Base-by-base conservation (phyloP, 1,284 basidiomycete genomes). In the Ceratobasidium sp. region DNA sequence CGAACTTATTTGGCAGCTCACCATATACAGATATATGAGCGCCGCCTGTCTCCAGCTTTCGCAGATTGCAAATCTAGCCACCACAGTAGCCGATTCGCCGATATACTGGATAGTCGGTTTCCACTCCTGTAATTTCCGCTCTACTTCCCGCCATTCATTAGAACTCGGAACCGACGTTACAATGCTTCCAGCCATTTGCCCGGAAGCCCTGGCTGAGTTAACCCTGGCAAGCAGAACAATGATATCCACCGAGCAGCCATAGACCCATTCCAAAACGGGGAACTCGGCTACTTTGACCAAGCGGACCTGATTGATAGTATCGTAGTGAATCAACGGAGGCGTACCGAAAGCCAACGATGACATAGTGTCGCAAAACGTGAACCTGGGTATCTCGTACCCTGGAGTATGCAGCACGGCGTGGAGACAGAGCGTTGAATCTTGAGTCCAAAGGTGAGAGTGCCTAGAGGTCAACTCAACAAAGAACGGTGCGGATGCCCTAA, bases 21-120 rank as follows among this genome's bases (percentile, higher is more conserved):
- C 68, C 43, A 51, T 72, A 51, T 49, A 72, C 27, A 72, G 14
- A 27, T 59, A 72, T 61, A 72, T 72, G 7, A 72, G 46, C n/a
- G n/a, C 68, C 19, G 54, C 56, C 9, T 72, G 56, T 22, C 68
- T 56, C 68, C 68, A 72, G 24, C 31, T 19, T 37, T 72, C 68
- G 13, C 37, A 46, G 24, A 72, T 29, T 16, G 56, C 29, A 27
- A 72, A 9, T 19, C 68, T 72, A 22, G 29, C 27, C 27, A 72
- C 39, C 14, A 29, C 27, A 6, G 24, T 27, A 6, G 19, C 31
- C 6, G 68, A n/a, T 1, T 51, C 68, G 27, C 51, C 56, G 7
- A 46, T 34, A 31, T 46, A 29, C 19, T 51, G 43, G 1, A 61
- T n/a, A 5, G 29, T 27, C 16, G 68, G 51, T 6, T 31, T 59